These are phyloP conservation scores for Wickerhamomyces alni DNA, from an alignment of 805 yeast species.

Conservation along the genomic window DNA sequence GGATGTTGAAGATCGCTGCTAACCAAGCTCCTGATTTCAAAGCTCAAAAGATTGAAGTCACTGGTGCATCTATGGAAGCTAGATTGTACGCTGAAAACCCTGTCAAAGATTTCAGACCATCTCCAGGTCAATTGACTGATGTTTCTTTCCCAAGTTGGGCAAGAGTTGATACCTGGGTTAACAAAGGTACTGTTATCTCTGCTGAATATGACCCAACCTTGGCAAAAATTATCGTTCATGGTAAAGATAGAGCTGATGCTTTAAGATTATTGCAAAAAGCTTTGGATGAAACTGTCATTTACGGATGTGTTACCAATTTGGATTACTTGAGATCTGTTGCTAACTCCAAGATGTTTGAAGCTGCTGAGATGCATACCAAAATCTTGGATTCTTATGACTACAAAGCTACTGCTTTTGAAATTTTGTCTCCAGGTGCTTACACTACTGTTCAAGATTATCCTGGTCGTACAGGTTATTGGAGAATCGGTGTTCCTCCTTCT, in stretches of 20 bases:
- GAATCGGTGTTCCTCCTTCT: constrained; percentile 91
- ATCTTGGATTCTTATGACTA: constrained; percentile 78
- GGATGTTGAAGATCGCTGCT: constrained; percentile 94
- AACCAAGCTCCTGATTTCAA: constrained; percentile 78
- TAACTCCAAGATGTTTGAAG: constrained; percentile 74
- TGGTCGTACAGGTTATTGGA: constrained; percentile 68
- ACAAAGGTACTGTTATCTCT: constrained; percentile 78
- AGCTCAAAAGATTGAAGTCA: constrained; percentile 45
- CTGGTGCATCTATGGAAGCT: constrained; percentile 96
- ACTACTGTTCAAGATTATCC: constrained; percentile 96
- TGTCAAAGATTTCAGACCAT: constrained; percentile 88
- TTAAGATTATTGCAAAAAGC: constrained; percentile 72
- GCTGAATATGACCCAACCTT: constrained; percentile 96
- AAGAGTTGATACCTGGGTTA: constrained; percentile 92
- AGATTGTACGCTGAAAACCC: constrained; percentile 97
- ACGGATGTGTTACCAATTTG: constrained; percentile 85
- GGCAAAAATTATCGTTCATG: constrained; percentile 95
- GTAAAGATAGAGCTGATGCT: constrained; percentile 83
- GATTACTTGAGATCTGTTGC: constrained; percentile 88
- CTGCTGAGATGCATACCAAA: constrained; percentile 82
- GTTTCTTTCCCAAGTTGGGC: constrained; percentile 87
- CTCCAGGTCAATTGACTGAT: constrained; percentile 90
- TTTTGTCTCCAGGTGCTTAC: constrained; percentile 85
- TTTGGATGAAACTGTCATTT: constrained; percentile 75
- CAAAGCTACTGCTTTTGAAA: constrained; percentile 78